Evolutionary conservation across 139 green algal genomes (phyloP).

Genomic region (Chlorella sp.): DNA sequence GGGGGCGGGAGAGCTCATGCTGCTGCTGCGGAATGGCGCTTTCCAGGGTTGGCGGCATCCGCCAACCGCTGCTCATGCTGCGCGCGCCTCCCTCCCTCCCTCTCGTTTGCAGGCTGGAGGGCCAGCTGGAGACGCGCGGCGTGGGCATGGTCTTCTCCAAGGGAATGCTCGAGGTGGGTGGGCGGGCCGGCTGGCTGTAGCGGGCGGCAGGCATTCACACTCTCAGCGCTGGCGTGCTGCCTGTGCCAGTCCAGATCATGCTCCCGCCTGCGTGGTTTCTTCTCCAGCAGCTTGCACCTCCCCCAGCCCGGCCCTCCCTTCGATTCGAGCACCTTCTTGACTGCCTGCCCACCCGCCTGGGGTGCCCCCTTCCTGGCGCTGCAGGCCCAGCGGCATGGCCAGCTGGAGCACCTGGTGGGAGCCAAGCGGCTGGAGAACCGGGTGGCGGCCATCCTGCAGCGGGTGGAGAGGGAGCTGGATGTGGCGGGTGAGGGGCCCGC

Average conservation of each 20-base stretch:
- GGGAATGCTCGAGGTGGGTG: conserved; percentile 29
- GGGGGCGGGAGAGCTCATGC: no score
- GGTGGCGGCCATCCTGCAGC: conserved; percentile 77
- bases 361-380: no score
- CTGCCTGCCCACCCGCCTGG: not conserved
- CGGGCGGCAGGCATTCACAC: no score
- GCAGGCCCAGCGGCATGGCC: conserved; percentile 33
- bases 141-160: conserved; percentile 61
- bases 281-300: not conserved
- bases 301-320: not conserved
- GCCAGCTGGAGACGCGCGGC: conserved; percentile 41
- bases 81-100: not conserved
- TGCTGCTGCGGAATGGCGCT: no score
- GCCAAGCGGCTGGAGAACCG: conserved; percentile 66
- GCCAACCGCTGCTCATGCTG: not conserved
- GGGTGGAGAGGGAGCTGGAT: conserved; percentile 86
- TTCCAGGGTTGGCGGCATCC: no score
- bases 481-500: conserved; percentile 36
- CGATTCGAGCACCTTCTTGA: not conserved
- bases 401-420: conserved; percentile 58
- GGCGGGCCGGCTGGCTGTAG: no score
- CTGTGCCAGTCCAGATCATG: not conserved
- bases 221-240: no score
- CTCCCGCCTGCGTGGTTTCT: not conserved
- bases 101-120: conserved; percentile 48